Evolutionary conservation across 768 basidiomycete species (phyloP), one percentile per base, ranked within the genome.

Genomic region (Zangia roseola): DNA sequence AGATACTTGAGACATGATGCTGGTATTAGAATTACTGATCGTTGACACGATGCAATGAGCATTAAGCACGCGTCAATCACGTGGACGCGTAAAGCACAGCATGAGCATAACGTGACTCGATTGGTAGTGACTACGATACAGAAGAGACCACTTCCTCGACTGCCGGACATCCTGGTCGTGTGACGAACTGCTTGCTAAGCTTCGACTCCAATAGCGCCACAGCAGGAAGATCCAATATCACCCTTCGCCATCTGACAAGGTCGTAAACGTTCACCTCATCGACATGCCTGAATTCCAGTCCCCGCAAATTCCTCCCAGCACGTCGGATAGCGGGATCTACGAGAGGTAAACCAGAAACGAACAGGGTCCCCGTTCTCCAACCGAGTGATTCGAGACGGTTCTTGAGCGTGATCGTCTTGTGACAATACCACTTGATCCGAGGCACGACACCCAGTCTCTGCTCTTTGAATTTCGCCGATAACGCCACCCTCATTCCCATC

Each of bases 401-500:
- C 26, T 74, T 74, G 45, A 94, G 74, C 46, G 78, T 74, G 47
- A 79, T 80, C 31, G 91, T 93, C 70, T 88, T 92, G 54, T 70
- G 78, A 46, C 72, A 80, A 9, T 80, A 84, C 89, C 87, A 89
- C 43, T 79, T 78, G 54, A 91, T 69, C 54, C 75, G 78, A 48
- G 80, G 76, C 59, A 95, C 86, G 45, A 97, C 77, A 40, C 88
- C 84, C 13, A 99, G 72, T 36, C 78, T 70, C 35, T 80, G 78
- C 53, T 91, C 86, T 58, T 79, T 79, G 62, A 95, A 73, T 67
- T 93, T 92, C 36, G 82, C 78, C 56, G 91, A 92, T 38, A 98
- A 69, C 3, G 91, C 94, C 43, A 94, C 86, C 19, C 90, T 81
- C 82, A 97, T 85, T 10, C 94, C 95, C 83, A 97, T 88, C 59